Percentiles rank a stretch among this genome's conserved stretches.
These are phyloP conservation scores for Fusarium cyanostomum DNA, from an alignment of 2,329 filamentous ascomycete species.

Conservation along the genomic window DNA sequence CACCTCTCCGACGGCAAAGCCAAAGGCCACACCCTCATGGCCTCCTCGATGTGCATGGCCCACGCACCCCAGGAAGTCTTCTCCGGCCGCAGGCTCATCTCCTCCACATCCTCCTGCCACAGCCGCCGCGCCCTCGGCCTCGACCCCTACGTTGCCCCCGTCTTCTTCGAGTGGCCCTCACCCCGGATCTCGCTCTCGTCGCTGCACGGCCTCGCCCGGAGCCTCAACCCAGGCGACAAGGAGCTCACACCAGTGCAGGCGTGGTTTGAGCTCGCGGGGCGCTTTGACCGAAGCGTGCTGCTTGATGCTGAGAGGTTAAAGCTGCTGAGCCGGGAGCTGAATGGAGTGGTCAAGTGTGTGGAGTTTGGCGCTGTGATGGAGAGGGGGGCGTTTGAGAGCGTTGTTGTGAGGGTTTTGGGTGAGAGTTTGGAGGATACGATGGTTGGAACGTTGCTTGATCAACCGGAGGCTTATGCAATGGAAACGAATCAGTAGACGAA, in stretches of 20 bases:
- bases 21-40: conserved; percentile 57
- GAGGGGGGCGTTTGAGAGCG: conserved; percentile 57
- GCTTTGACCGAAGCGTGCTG: conserved; percentile 53
- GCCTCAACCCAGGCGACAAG: conserved; percentile 52
- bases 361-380: conserved; percentile 60
- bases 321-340: conserved; percentile 53
- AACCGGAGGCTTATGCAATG: conserved; percentile 3
- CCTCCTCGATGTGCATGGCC: conserved; percentile 54
- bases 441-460: conserved; percentile 15
- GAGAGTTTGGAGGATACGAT: conserved; percentile 33
- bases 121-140: conserved; percentile 21
- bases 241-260: conserved; percentile 63
- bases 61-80: conserved; percentile 50
- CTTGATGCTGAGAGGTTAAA: conserved; percentile 49
- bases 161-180: conserved; percentile 50
- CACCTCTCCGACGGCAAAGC: conserved; percentile 45
- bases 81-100: conserved; percentile 37
- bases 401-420: conserved; percentile 54
- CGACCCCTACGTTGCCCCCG: conserved; percentile 33
- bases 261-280: conserved; percentile 61
- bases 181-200: conserved; percentile 53
- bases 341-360: conserved; percentile 56
- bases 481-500: conserved; percentile 1
- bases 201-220: conserved; percentile 57
- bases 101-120: conserved; percentile 29